Base-by-base conservation (phyloP, 2,329 filamentous ascomycete species). In the Monilinia polystroma region DNA sequence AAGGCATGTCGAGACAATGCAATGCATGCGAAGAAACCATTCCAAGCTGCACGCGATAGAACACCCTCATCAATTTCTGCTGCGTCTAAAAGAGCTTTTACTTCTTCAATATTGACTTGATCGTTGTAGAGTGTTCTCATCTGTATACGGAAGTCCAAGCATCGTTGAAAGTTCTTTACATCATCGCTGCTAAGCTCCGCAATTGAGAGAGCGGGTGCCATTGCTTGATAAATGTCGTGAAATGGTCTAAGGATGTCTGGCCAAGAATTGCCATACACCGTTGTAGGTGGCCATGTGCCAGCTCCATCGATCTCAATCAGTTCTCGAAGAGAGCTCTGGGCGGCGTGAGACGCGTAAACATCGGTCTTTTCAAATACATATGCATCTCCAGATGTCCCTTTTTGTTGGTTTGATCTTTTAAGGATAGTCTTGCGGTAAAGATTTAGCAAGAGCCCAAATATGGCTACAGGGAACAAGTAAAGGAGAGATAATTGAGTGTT, bases 21-120 rank as follows among this genome's bases (percentile, higher is more conserved):
- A 53, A 78, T 69, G 54, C 74, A 77, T 63, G 70, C 72, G 63
- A 77, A 78, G 59, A 78, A 74, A 8, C 73, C 77, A 62, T 79
- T 79, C 68, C 73, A 77, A 18, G 68, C 68, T 49, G 77, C 76
- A 4, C 72, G 70, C 1, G 73, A 70, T 56, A 76, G 70, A 10
- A 70, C 60, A 47, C 73, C 71, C 73, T 70, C 65, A 1, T 75
- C 75, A 4, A 71, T 67, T 20, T 75, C 72, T 6, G 66, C 62
- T 72, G 4, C 71, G 68, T 52, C 58, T 41, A 14, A 53, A 26
- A 66, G 32, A 20, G 56, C 26, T 7, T 62, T 59, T 12, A 66
- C 57, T 47, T 63, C 45, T 14, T 49, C 41, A 20, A 54, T 53
- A 12, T 63, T 53, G 26, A 66, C 35, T 43, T 59, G 64, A 43